These are phyloP conservation scores for Alternaria solani DNA, from an alignment of 2,329 filamentous ascomycete genomes.

Conservation along the genomic window DNA sequence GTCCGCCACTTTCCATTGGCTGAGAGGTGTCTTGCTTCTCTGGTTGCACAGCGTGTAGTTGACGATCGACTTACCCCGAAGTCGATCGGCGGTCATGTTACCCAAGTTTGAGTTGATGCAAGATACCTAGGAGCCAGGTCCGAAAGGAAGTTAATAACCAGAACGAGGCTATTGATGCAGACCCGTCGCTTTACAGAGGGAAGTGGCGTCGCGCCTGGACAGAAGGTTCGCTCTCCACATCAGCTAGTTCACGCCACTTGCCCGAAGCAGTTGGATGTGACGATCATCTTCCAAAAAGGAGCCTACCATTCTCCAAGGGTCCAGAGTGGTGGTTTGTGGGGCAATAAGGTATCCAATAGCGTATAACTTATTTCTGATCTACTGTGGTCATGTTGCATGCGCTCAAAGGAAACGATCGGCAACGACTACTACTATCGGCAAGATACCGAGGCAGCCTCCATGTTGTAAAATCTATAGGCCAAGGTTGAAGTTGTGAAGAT, in stretches of 20 bases:
- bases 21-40: neutral
- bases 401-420: neutral
- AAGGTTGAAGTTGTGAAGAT: conserved; percentile 1
- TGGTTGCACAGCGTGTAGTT: neutral
- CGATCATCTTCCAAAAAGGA: conserved; percentile 4
- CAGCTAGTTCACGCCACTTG: conserved; percentile 11
- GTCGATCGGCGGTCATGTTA: neutral
- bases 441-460: conserved; percentile 5
- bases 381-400: conserved; percentile 3
- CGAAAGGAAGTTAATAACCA: neutral
- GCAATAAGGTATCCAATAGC: neutral
- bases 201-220: conserved; percentile 3
- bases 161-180: conserved; percentile 1
- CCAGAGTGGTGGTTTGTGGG: conserved; percentile 6
- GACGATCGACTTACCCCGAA: conserved; percentile 6
- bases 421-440: neutral
- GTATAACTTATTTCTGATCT: neutral
- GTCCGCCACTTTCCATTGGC: conserved; percentile 6
- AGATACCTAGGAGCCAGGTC: neutral
- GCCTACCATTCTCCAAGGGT: neutral
- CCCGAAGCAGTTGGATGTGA: neutral
- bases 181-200: neutral
- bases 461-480: neutral
- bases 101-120: neutral
- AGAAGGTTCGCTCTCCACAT: conserved; percentile 6